Evolutionary conservation across 495 filamentous ascomycete genomes (phyloP), one percentile per base, ranked within the genome.

Genomic region (Neurospora sp.): DNA sequence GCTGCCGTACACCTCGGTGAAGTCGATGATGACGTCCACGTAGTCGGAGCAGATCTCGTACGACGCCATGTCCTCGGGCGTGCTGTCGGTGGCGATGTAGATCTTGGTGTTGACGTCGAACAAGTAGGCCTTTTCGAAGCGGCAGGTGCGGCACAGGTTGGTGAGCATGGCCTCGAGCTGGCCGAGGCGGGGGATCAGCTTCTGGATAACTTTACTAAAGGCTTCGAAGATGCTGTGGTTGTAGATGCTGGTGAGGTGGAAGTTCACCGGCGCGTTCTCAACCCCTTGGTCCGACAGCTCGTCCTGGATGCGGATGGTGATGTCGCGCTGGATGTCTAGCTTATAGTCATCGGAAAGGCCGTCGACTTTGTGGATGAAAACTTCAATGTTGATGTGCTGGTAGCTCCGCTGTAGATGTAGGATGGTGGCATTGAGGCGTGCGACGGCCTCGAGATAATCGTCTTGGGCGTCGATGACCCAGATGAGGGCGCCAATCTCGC

Each of bases 381-480:
- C 95, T 76, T 97, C 93, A 71, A 98, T 92, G 82, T 97, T 97
- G 83, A 98, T 94, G 77, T 91, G 90, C 0, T 95, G 94, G 78
- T 97, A 96, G 72, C 88, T 89, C 72, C 93, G 88, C 79, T 97
- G 93, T 3, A 99, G 90, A 71, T 93, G 90, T 71, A 98, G 81
- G 77, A 98, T 95, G 18, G 93, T 96, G 60, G 87, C 85, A 82
- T 95, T 96, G 14, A 99, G 88, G n/a, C 92, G 90, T 46, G 89
- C 87, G 71, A 98, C 91, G 39, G 94, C 91, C 79, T 97, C 93
- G 49, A 97, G 87, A 78, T 98, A 98, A 75, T 98, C 96, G 78
- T 99, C 96, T 79, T 98, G 95, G 1, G 95, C 95, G 78, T 99
- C 96, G 73, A 99, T 96, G 69, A 99, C 95, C 96, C 96, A 99